Conservation (phyloP, 495 filamentous ascomycete species). For the Oidiodendron maius region DNA sequence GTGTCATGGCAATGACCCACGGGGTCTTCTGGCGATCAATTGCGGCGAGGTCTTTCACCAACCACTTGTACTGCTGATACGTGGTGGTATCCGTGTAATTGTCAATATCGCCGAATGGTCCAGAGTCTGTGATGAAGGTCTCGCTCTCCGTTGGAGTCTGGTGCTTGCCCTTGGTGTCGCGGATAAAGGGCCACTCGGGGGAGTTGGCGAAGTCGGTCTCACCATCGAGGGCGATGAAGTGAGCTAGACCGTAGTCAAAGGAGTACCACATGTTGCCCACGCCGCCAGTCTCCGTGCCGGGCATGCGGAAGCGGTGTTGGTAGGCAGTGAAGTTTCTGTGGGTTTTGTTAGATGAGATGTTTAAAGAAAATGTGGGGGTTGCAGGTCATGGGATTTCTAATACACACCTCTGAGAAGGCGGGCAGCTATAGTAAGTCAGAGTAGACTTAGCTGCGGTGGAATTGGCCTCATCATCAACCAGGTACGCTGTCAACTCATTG, state of each 20-base stretch:
- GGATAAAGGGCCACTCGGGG: constrained; percentile 33
- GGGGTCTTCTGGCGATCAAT: constrained; percentile 46
- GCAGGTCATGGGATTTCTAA: no score
- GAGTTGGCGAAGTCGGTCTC: constrained; percentile 39
- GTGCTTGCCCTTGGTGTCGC: constrained; percentile 33
- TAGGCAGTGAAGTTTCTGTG: constrained; percentile 31
- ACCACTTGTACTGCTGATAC: constrained; percentile 42
- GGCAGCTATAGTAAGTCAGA: constrained; percentile 42
- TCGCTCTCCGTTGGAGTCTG: constrained; percentile 32
- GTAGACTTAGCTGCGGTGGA: constrained; percentile 20
- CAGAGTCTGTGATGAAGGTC: constrained; percentile 42
- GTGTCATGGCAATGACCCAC: constrained; percentile 48
- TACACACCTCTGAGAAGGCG: constrained; percentile 30
- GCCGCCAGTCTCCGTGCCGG: constrained; percentile 31
- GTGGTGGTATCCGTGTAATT: constrained; percentile 28
- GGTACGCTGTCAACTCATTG: constrained; percentile 41
- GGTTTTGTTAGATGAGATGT: no score
- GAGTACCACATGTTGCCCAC: constrained; percentile 53
- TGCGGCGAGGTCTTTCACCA: constrained; percentile 39
- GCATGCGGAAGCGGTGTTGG: constrained; percentile 41
- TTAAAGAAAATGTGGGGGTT: no score
- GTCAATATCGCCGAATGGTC: constrained; percentile 42
- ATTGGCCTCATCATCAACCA: constrained; percentile 30
- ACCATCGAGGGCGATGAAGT: constrained; percentile 43
- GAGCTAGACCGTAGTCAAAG: constrained; percentile 50